Evolutionary conservation across 139 green algal genomes (phyloP), one percentile per base, ranked within the genome.

Genomic region (Tetradesmus obliquus): DNA sequence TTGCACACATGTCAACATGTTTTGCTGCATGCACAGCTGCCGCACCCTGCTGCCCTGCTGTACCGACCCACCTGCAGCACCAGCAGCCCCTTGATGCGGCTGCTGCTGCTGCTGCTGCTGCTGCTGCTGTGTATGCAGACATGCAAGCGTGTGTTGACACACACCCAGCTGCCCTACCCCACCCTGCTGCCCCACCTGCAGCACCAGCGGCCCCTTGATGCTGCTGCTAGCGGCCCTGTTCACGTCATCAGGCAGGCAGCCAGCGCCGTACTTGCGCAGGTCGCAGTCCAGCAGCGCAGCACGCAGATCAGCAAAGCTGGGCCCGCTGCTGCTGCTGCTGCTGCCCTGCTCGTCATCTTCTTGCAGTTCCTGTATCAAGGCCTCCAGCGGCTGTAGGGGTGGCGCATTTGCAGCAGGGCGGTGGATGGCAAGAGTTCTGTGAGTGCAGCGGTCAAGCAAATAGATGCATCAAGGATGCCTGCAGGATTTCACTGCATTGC

Each of bases 121-220:
- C 22, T 24, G 20, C 72, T 24, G 22, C 22, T 22, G 72, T 12
- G 7, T 66, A 66, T 66, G 57, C 57, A 66, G 32, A 45, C 32
- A 45, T 45, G 32, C 32, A 45, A 45, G 32, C 32, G 32, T 45
- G 32, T 45, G 32, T 45, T 45, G 32, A 0, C 57, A 66, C 57
- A 8, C 5, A 22, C 72, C 20, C 24, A 5, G n/a, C 79, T 54
- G 22, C 79, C 4, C 22, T 57, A 4, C 62, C 57, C 84, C 55
- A 74, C 55, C 13, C 17, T 13, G 17, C 82, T 8, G 20, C 20
- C 84, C 1, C 62, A 94, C 88, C 92, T 94, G 92, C 66, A 95
- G 92, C 60, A 95, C 93, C 3, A 92, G 10, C 0, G 93, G 93
- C 2, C 93, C 93, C 45, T 93, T 93, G 45, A 95, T 71, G 6